These are phyloP conservation scores for Candida pseudoviswanathii DNA, from an alignment of 1,139 yeast species.

Conservation along the genomic window DNA sequence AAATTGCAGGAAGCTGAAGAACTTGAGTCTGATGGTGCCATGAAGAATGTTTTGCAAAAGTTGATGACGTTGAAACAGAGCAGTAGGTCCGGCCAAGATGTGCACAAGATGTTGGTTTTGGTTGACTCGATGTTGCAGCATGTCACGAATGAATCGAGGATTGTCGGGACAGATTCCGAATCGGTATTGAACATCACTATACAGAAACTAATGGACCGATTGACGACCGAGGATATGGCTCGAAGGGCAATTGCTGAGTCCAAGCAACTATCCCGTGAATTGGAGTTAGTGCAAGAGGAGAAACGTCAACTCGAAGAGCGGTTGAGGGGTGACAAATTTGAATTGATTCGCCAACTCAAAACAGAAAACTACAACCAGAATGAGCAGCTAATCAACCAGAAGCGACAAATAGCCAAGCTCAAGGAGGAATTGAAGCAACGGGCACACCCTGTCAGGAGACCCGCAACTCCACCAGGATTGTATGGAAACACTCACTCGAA, in stretches of 20 bases:
- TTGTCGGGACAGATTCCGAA: slow-evolving; percentile 26
- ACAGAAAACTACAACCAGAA: slow-evolving; percentile 20
- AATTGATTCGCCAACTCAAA: slow-evolving; percentile 13
- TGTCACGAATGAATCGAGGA: slow-evolving; percentile 27
- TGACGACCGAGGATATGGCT: slow-evolving; percentile 37
- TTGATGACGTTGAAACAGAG: slow-evolving; percentile 28
- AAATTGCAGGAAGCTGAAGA: slow-evolving; percentile 14
- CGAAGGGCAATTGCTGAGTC: slow-evolving; percentile 37
- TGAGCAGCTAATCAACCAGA: slow-evolving; percentile 14
- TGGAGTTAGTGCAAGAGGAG: slow-evolving; percentile 27
- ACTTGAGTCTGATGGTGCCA: slow-evolving; percentile 3
- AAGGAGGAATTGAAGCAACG: slow-evolving; percentile 10
- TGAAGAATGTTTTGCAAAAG: slow-evolving; percentile 24
- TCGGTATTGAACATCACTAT: slow-evolving; percentile 34
- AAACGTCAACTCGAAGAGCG: slow-evolving; percentile 26
- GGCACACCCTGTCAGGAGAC: slow-evolving; percentile 12
- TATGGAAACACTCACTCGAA: slow-evolving; percentile 2
- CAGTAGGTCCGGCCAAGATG: slow-evolving; percentile 24
- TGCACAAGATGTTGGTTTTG: slow-evolving; percentile 26
- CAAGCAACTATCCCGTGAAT: slow-evolving; percentile 23
- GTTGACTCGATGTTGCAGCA: slow-evolving; percentile 37
- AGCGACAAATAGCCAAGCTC: slow-evolving; percentile 29
- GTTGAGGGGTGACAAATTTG: slow-evolving; percentile 22
- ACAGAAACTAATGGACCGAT: slow-evolving; percentile 37
- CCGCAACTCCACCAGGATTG: slow-evolving; percentile 25